Conservation (phyloP, 306 rosid species). For the Trifolium fragiferum region DNA sequence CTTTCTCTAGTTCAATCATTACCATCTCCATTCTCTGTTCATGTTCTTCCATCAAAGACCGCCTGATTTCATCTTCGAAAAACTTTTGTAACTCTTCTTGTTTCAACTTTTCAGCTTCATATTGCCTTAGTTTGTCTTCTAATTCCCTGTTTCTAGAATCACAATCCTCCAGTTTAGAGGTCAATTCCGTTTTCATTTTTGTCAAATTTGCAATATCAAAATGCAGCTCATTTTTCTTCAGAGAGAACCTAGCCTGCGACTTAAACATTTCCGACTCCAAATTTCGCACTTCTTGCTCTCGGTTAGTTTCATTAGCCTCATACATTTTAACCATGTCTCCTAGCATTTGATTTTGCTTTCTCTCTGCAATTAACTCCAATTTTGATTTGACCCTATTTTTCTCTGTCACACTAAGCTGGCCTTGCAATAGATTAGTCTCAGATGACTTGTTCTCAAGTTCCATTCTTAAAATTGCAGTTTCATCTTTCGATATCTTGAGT, state of each 20-base stretch:
- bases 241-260: slow-evolving; percentile 44
- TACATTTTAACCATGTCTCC: slow-evolving; percentile 48
- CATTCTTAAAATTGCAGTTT: slow-evolving; percentile 49
- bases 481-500: slow-evolving; percentile 54
- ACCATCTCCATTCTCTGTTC: slow-evolving; percentile 52
- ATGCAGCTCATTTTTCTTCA: too few relatives aligned
- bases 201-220: slow-evolving; percentile 48
- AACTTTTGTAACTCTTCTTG: slow-evolving; percentile 49
- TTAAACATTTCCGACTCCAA: slow-evolving; percentile 54
- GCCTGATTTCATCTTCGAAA: slow-evolving; percentile 59
- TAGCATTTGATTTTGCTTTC: too few relatives aligned
- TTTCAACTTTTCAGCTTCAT: slow-evolving; percentile 51
- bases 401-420: too few relatives aligned
- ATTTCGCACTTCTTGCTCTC: slow-evolving; percentile 49
- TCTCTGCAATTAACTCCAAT: too few relatives aligned
- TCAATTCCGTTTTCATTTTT: slow-evolving; percentile 40
- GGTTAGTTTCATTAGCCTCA: slow-evolving; percentile 45
- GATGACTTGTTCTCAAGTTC: slow-evolving; percentile 45
- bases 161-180: slow-evolving; percentile 45
- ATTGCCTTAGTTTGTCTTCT: slow-evolving; percentile 43
- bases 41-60: slow-evolving; percentile 59
- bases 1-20: slow-evolving; percentile 60
- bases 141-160: slow-evolving; percentile 40
- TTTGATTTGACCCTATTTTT: too few relatives aligned
- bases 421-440: slow-evolving; percentile 46